Conservation (phyloP, 139 green algal species). For the Pedinophyceae sp. region DNA sequence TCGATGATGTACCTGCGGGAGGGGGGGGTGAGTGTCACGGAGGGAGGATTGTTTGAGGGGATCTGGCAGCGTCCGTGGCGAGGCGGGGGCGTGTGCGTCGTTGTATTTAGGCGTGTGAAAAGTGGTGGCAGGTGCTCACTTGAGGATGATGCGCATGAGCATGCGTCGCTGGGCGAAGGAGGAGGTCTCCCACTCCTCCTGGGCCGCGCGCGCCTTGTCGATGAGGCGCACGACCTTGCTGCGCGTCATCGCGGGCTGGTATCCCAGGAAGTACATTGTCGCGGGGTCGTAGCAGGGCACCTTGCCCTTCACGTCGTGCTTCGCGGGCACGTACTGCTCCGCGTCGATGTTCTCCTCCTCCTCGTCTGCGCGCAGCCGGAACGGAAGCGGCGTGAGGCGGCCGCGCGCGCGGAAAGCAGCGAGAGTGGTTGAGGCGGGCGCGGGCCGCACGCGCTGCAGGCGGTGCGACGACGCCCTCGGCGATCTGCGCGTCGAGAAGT, state of each 20-base stretch:
- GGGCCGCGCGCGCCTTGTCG: conserved; percentile 5
- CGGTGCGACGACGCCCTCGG: too few relatives aligned
- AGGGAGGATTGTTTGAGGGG: too few relatives aligned
- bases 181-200: conserved; percentile 49
- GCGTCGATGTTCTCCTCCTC: conserved; percentile 13
- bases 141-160: conserved; percentile 63
- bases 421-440: too few relatives aligned
- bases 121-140: too few relatives aligned
- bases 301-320: conserved; percentile 21
- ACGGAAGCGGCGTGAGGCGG: too few relatives aligned
- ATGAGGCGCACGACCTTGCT: conserved; percentile 1
- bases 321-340: conserved; percentile 16
- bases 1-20: conserved; percentile 83
- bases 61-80: too few relatives aligned
- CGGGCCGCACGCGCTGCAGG: too few relatives aligned
- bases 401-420: too few relatives aligned
- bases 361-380: too few relatives aligned
- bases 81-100: too few relatives aligned
- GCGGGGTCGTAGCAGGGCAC: conserved; percentile 76
- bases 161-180: conserved; percentile 54
- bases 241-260: conserved; percentile 56
- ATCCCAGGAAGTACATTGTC: conserved; percentile 66
- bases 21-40: neutral
- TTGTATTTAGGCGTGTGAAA: too few relatives aligned
- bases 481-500: too few relatives aligned